Evolutionary conservation across 2,329 filamentous ascomycete genomes (phyloP).

Genomic region (Botrytis tulipae): DNA sequence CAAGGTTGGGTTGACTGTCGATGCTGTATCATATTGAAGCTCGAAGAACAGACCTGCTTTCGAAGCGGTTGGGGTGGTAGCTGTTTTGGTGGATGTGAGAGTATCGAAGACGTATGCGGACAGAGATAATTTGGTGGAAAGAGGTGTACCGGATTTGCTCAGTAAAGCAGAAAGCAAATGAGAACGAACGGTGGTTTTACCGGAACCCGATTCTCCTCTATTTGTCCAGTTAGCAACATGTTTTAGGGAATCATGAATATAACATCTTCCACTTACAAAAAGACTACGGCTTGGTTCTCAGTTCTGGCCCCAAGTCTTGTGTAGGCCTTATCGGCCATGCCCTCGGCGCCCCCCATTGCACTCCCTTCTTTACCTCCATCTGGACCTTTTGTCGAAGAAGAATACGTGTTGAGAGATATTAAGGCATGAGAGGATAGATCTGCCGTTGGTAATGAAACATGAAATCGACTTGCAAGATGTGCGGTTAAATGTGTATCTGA

Average conservation of each 20-base stretch:
- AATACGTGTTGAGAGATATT: conserved; percentile 92
- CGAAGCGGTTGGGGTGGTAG: conserved; percentile 91
- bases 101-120: conserved; percentile 95
- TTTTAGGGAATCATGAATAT: not conserved
- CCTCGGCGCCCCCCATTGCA: conserved; percentile 88
- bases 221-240: conserved; percentile 22
- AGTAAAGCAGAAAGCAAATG: conserved; percentile 85
- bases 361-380: conserved; percentile 92
- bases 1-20: conserved; percentile 78
- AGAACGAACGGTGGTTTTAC: conserved; percentile 91
- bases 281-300: conserved; percentile 90
- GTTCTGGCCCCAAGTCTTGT: conserved; percentile 80
- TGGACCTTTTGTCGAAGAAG: conserved; percentile 78
- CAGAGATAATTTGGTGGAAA: conserved; percentile 89
- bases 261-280: conserved; percentile 65
- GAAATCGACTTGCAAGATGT: conserved; percentile 84
- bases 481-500: conserved; percentile 76
- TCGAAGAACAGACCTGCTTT: conserved; percentile 96
- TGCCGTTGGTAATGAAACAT: conserved; percentile 85
- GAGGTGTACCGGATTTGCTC: conserved; percentile 84
- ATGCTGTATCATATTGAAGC: conserved; percentile 90
- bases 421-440: conserved; percentile 87
- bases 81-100: conserved; percentile 93
- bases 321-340: conserved; percentile 84
- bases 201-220: conserved; percentile 92